These are phyloP conservation scores for Fusarium siculi DNA, from an alignment of 2,329 filamentous ascomycete species.

Conservation along the genomic window DNA sequence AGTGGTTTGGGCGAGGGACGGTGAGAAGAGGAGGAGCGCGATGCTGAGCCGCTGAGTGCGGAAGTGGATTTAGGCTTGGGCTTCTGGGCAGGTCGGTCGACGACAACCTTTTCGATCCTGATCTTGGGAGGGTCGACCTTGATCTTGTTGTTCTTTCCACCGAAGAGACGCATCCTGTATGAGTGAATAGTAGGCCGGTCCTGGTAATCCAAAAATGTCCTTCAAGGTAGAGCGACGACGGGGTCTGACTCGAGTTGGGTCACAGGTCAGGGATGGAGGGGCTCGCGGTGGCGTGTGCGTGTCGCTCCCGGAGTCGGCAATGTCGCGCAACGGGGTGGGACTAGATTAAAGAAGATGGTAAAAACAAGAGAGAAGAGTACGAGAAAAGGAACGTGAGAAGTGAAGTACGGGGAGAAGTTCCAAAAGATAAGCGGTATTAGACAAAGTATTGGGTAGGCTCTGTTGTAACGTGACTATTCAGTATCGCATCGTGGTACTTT, in stretches of 20 bases:
- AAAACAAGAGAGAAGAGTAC: conserved; percentile 31
- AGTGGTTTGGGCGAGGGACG: conserved; percentile 55
- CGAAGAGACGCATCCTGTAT: conserved; percentile 53
- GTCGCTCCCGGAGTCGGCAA: conserved; percentile 39
- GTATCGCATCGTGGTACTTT: conserved; percentile 40
- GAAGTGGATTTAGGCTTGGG: conserved; percentile 52
- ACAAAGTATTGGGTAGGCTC: not conserved
- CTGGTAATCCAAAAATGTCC: conserved; percentile 6
- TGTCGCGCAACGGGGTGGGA: conserved; percentile 41
- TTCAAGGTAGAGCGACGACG: conserved; percentile 9
- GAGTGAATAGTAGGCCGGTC: conserved; percentile 20
- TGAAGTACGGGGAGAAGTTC: not conserved
- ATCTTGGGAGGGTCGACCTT: conserved; percentile 62
- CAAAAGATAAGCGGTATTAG: conserved; percentile 17
- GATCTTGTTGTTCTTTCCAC: conserved; percentile 59
- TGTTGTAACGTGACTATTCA: conserved; percentile 29
- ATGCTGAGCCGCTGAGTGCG: conserved; percentile 45
- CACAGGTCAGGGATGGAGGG: conserved; percentile 44
- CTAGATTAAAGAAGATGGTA: conserved; percentile 31
- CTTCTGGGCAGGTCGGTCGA: conserved; percentile 52
- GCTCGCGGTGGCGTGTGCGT: conserved; percentile 46
- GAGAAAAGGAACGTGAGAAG: conserved; percentile 20
- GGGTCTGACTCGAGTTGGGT: conserved; percentile 26
- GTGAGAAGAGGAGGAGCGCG: conserved; percentile 50
- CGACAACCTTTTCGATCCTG: conserved; percentile 63